These are phyloP conservation scores for Fagopyrum esculentum DNA, from an alignment of 148 eudicot genomes.

Conservation along the genomic window DNA sequence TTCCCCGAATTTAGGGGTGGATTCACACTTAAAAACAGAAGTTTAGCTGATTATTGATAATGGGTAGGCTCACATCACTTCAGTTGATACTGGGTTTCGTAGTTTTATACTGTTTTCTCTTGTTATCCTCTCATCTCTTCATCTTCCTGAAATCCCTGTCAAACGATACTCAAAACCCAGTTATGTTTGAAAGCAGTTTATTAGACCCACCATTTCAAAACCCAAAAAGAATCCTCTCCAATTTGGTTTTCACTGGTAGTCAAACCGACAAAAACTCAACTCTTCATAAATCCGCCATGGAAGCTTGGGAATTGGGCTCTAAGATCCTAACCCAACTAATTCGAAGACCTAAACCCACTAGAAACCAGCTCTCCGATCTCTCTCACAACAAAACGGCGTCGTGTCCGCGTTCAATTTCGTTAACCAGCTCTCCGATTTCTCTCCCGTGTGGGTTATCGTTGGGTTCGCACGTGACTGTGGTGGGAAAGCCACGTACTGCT, in stretches of 20 bases:
- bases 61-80: conserved; percentile 57
- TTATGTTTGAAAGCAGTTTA: not conserved
- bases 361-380: conserved; percentile 16
- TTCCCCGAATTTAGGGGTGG: not conserved
- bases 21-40: not conserved
- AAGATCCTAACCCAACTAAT: conserved; percentile 34
- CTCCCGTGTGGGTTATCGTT: conserved; percentile 62
- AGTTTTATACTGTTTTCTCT: conserved; percentile 34
- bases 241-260: conserved; percentile 15
- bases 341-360: conserved; percentile 14
- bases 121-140: conserved; percentile 59
- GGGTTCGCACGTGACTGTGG: conserved; percentile 75
- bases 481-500: conserved; percentile 56
- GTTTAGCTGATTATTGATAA: not conserved
- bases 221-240: conserved; percentile 18
- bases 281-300: conserved; percentile 36
- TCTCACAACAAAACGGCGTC: conserved; percentile 17
- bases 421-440: conserved; percentile 27
- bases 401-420: conserved; percentile 31
- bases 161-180: not conserved
- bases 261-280: conserved; percentile 16
- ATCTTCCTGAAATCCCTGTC: conserved; percentile 28
- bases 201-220: not conserved
- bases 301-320: conserved; percentile 45
- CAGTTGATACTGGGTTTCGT: conserved; percentile 41